Conservation (phyloP, 768 basidiomycete genomes). For the Mrakia gelida region DNA sequence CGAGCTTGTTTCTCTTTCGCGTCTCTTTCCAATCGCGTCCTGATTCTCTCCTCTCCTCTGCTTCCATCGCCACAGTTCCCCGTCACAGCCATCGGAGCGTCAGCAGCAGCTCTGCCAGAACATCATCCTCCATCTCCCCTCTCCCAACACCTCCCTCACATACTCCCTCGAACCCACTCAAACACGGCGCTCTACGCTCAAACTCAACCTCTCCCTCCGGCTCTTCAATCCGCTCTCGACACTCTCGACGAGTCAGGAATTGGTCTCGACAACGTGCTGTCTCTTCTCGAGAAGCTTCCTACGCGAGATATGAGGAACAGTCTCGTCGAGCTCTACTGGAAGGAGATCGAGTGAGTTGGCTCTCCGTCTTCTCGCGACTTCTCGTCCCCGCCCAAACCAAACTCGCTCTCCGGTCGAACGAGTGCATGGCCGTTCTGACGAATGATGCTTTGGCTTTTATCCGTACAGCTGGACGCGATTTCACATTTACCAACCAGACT, state of each 20-base stretch:
- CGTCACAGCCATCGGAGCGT: conserved; percentile 27
- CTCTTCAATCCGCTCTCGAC: conserved; percentile 36
- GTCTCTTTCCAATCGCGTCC: not conserved
- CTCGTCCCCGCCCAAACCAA: not conserved
- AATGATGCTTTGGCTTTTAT: not conserved
- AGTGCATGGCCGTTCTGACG: conserved; percentile 35
- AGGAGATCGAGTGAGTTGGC: conserved; percentile 36
- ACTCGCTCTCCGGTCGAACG: not conserved
- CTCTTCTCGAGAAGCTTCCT: conserved; percentile 44
- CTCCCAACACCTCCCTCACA: conserved; percentile 1
- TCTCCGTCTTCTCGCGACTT: not conserved
- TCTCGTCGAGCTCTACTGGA: conserved; percentile 41
- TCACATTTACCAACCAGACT: conserved; percentile 44
- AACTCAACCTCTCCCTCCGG: conserved; percentile 28
- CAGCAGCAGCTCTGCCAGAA: conserved; percentile 22
- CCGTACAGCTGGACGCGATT: conserved; percentile 46
- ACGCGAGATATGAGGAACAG: conserved; percentile 42
- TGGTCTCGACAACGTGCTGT: conserved; percentile 42
- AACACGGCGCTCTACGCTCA: conserved; percentile 36
- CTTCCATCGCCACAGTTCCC: conserved; percentile 20
- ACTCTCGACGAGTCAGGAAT: conserved; percentile 46
- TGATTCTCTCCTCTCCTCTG: not conserved
- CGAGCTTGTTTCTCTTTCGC: not conserved
- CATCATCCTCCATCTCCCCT: conserved; percentile 1
- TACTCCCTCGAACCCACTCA: conserved; percentile 34